Base-by-base conservation (phyloP, 2,329 filamentous ascomycete genomes). In the Hysterium pulicare region DNA sequence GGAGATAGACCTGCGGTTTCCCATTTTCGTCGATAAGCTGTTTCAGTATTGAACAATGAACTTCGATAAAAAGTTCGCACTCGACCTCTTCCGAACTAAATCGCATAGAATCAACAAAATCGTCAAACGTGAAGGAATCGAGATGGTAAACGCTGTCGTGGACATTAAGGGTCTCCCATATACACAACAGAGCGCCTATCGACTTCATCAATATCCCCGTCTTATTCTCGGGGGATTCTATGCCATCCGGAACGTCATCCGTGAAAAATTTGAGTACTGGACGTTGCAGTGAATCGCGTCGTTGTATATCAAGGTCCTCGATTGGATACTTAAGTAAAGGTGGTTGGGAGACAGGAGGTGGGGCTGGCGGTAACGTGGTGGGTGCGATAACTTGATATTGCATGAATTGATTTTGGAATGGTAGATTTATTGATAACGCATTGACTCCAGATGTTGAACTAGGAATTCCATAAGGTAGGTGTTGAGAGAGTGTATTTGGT, bases 131-230 rank as follows among this genome's bases (percentile, higher is more conserved):
- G 61, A 98, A 98, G 0, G 91, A 97, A 66, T 98, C 93, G 20
- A 98, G 76, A 58, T 88, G 82, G 61, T 95, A 95, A 15, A 96
- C 85, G 58, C 95, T 89, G 60, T 90, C 95, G 62, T 96, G 96
- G n/a, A 98, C 91, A 58, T 96, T 98, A 24, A 98, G 76, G 0
- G 90, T 96, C 56, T 96, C 90, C 93, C 93, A 98, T 0, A 87
- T 88, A 68, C 96, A 91, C 19, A 98, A 71, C 13, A 97, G 72
- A 2, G 82, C 78, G 0, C 90, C 90, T n/a, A 96, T 81, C 3
- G 89, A 91, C 55, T 86, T 82, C 81, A 91, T 93, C 16, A 83
- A 71, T 41, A 97, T 82, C 30, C 83, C 80, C 33, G 58, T 63
- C 42, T 66, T 62, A 20, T 58, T 50, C 26, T 68, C 53, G 13